Evolutionary conservation across 2,329 filamentous ascomycete genomes (phyloP).

Genomic region (Huntiella savannae): DNA sequence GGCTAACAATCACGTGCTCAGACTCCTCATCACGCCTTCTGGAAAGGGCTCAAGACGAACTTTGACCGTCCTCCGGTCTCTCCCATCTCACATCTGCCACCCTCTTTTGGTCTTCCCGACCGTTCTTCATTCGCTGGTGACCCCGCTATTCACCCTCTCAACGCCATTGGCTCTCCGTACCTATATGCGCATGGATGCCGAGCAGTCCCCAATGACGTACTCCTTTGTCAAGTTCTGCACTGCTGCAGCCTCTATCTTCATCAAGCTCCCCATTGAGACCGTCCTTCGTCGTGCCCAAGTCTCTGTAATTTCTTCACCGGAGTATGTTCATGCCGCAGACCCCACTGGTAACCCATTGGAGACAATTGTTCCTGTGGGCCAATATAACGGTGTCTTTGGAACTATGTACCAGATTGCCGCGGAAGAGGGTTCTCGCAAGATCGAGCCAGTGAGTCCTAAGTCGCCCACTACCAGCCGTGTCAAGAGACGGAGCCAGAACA

Average conservation of each 20-base stretch:
- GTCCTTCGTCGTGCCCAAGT: conserved; percentile 79
- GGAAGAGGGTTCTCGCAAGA: conserved; percentile 53
- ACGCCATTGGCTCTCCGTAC: conserved; percentile 72
- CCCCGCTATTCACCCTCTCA: conserved; percentile 63
- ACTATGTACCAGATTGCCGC: conserved; percentile 76
- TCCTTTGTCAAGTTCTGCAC: conserved; percentile 65
- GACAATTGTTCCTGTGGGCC: conserved; percentile 62
- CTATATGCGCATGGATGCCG: conserved; percentile 66
- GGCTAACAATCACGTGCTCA: conserved; percentile 20
- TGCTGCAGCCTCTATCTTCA: conserved; percentile 59
- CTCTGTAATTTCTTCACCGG: conserved; percentile 40
- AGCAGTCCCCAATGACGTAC: conserved; percentile 65
- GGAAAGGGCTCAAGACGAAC: conserved; percentile 57
- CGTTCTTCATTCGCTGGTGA: conserved; percentile 65
- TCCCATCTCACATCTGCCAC: conserved; percentile 61
- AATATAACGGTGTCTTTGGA: conserved; percentile 70
- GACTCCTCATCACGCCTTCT: conserved; percentile 70
- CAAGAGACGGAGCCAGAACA: conserved; percentile 6
- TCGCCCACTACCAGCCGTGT: conserved; percentile 3
- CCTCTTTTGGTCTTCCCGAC: conserved; percentile 61
- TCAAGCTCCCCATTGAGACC: conserved; percentile 82
- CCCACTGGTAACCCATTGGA: conserved; percentile 30
- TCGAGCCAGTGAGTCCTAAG: conserved; percentile 15
- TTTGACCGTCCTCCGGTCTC: conserved; percentile 53
- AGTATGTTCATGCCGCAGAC: conserved; percentile 31